A percentile compares a stretch with the other conserved stretches of the same genome.
Evolutionary conservation across 148 eudicot genomes (phyloP).

Genomic region (Suaeda aralocaspica): DNA sequence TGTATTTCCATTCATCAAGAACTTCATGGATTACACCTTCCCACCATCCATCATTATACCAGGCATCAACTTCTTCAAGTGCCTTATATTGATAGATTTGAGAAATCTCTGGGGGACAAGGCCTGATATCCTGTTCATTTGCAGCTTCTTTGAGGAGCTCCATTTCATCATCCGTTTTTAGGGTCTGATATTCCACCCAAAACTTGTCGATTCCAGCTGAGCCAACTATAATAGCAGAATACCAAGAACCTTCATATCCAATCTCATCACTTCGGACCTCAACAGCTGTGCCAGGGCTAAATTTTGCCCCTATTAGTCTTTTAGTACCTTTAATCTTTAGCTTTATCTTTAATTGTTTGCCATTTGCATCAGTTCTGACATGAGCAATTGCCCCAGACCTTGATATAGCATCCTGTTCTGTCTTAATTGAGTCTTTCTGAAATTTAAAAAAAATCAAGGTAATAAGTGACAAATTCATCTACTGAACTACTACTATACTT

Average conservation of each 20-base stretch:
- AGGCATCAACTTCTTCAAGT: conserved; percentile 67
- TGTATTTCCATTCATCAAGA: conserved; percentile 32
- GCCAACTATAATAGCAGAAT: conserved; percentile 46
- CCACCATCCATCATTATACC: conserved; percentile 71
- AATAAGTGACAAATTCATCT: background rate
- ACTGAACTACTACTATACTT: background rate
- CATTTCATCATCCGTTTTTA: conserved; percentile 52
- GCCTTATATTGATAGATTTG: conserved; percentile 22
- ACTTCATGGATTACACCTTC: conserved; percentile 58
- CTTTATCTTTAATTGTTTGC: conserved; percentile 32
- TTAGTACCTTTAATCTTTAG: background rate
- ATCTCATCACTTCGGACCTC: conserved; percentile 73
- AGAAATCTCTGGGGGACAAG: conserved; percentile 49
- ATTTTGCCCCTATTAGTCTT: conserved; percentile 15
- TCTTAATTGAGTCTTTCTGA: background rate
- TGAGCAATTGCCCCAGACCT: conserved; percentile 39
- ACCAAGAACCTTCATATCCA: conserved; percentile 78
- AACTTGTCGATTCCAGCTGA: conserved; percentile 31
- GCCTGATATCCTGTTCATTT: conserved; percentile 55
- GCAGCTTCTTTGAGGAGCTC: conserved; percentile 47
- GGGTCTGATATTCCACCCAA: conserved; percentile 48
- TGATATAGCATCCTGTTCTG: conserved; percentile 5
- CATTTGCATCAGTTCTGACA: conserved; percentile 58
- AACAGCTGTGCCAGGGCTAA: conserved; percentile 40
- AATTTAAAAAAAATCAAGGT: background rate